phyloP scores from a whole-genome alignment of 2,329 filamentous ascomycete species.

The Shiraia bambusicola region DNA sequence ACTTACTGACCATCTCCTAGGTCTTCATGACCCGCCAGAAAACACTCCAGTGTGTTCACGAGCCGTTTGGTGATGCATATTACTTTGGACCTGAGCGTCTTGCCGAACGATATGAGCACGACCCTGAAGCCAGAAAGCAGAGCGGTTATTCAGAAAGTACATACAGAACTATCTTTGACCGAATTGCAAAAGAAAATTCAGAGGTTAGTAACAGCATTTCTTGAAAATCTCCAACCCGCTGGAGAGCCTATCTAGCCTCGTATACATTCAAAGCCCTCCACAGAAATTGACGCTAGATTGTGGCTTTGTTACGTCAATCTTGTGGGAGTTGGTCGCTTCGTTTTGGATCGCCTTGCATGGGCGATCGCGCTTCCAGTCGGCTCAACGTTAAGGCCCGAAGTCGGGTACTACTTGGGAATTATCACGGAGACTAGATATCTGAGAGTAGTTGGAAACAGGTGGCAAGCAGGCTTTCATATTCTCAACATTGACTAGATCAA shows the following conservation, averaged over 20 bases:
- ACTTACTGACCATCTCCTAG: slow-evolving; percentile 19
- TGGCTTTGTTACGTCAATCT: slow-evolving; percentile 25
- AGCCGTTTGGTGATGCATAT: slow-evolving; percentile 95
- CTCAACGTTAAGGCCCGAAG: too few species aligned
- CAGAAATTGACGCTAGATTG: slow-evolving; percentile 18
- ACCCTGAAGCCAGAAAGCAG: slow-evolving; percentile 55
- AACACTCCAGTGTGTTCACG: slow-evolving; percentile 80
- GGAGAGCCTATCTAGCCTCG: slow-evolving; percentile 4
- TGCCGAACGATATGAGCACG: slow-evolving; percentile 73
- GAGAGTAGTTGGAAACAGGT: not conserved
- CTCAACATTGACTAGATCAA: too few species aligned
- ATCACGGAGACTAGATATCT: not conserved
- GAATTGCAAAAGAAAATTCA: slow-evolving; percentile 69
- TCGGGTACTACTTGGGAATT: slow-evolving; percentile 1
- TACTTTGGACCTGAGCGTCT: slow-evolving; percentile 93
- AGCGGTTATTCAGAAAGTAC: slow-evolving; percentile 71
- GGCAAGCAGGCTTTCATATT: too few species aligned
- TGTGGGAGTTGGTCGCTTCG: slow-evolving; percentile 1
- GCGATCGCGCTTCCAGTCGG: too few species aligned
- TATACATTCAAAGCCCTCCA: slow-evolving; percentile 8
- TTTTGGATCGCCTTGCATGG: slow-evolving; percentile 10
- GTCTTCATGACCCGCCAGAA: slow-evolving; percentile 95
- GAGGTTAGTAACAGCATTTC: slow-evolving; percentile 61
- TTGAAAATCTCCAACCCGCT: slow-evolving; percentile 9
- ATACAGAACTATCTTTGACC: slow-evolving; percentile 75